Conservation (phyloP, 2,329 filamentous ascomycete genomes). For the Fusarium aywerte region DNA sequence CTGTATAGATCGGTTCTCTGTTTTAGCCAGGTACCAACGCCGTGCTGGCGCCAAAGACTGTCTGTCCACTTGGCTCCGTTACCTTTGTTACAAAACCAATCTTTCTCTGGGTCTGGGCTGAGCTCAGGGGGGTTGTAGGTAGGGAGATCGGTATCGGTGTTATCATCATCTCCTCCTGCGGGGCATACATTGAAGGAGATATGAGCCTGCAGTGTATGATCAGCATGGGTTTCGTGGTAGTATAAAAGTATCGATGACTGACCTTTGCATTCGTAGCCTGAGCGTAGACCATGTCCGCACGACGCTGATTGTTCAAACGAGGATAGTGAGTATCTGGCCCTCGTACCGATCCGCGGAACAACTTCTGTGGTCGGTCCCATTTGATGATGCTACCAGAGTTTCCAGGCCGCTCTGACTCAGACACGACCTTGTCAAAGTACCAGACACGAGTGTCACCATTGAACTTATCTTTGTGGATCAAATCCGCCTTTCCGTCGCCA, state of each 20-base stretch:
- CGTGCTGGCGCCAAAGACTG: constrained; percentile 2
- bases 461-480: constrained; percentile 4
- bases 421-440: neutral
- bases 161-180: neutral
- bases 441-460: neutral
- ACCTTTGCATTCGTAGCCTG: neutral
- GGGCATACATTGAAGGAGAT: neutral
- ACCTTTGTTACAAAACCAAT: neutral
- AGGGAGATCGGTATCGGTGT: neutral
- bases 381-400: constrained; percentile 9
- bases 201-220: neutral
- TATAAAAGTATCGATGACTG: neutral
- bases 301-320: neutral
- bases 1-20: neutral
- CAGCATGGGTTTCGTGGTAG: neutral
- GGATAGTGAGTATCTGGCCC: constrained; percentile 7
- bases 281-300: constrained; percentile 3
- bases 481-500: neutral
- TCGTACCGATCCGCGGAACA: constrained; percentile 1
- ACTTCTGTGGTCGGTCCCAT: neutral
- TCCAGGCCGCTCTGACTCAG: neutral
- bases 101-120: neutral
- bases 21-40: neutral
- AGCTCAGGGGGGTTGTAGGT: neutral
- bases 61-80: constrained; percentile 4